Base-by-base conservation (phyloP, 2,329 filamentous ascomycete genomes). In the Diaporthe sp. region DNA sequence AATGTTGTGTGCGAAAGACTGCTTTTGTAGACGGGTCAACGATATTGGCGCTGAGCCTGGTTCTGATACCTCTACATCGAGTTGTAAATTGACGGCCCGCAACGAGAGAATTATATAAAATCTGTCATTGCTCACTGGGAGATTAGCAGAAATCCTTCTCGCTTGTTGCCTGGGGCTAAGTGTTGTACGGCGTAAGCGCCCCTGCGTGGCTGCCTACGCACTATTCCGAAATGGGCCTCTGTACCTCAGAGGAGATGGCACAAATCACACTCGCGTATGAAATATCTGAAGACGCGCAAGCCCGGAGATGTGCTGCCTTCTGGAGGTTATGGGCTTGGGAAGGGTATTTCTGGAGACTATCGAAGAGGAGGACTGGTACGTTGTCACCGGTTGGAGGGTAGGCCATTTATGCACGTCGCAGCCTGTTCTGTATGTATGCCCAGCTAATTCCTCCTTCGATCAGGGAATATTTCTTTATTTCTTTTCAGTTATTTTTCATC, bases 131-230 rank as follows among this genome's bases (percentile, higher is more conserved):
- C 25, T 28, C n/a, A 12, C 15, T n/a, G 17, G 13, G 46, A 69
- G 22, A 55, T 69, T 51, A 5, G 65, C n/a, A 28, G n/a, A 12
- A 69, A 55, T 55, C 34, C 34, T 55, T 55, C 49, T 3, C 19
- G 28, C 17, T 44, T 69, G 65, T 69, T 69, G 65, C 65, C 65
- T 69, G 49, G 65, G 49, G 65, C 34, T 28, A 31, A 31, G 17
- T 12, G 46, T 28, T 22, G 37, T 0, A 25, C 7, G 34, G 17
- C 46, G 22, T 34, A 22, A 67, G 61, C 61, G 28, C 19, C 9
- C 19, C 19, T 5, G 22, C 31, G 44, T 13, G 46, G 62, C 46
- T 68, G 62, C 62, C 62, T 68, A 53, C 22, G 22, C 62, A 28
- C 62, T 68, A 68, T 68, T 28, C 65, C 65, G 46, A 37, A 68